Conservation (phyloP, 345 rosid species). For the Clarkia xantiana region DNA sequence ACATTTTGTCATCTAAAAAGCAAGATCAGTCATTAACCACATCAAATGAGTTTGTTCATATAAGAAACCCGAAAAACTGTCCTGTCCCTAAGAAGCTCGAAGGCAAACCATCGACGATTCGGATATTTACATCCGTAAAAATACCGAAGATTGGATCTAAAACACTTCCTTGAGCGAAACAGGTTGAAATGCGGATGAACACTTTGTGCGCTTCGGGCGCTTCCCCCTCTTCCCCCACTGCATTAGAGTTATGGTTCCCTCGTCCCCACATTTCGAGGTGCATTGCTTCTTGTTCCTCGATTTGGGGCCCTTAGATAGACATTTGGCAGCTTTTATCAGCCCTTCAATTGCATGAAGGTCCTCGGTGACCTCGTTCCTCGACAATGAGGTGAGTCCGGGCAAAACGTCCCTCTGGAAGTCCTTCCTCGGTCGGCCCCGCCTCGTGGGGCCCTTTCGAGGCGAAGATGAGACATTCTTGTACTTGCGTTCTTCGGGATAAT, state of each 20-base stretch:
- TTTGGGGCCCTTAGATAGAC: slow-evolving; percentile 37
- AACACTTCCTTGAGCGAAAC: not conserved
- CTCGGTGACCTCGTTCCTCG: slow-evolving; percentile 51
- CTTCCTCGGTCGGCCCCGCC: slow-evolving; percentile 58
- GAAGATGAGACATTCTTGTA: slow-evolving; percentile 2
- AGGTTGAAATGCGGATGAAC: slow-evolving; percentile 11
- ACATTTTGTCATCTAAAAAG: too few species aligned
- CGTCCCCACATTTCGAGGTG: slow-evolving; percentile 18
- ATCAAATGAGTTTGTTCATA: too few species aligned
- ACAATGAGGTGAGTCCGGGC: slow-evolving; percentile 43
- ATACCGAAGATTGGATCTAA: not conserved
- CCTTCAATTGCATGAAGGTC: slow-evolving; percentile 65
- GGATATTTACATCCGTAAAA: too few species aligned
- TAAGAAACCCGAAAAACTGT: too few species aligned
- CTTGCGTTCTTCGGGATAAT: slow-evolving; percentile 10
- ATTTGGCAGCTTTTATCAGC: slow-evolving; percentile 50
- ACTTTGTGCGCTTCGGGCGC: slow-evolving; percentile 58
- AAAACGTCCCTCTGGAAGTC: slow-evolving; percentile 72
- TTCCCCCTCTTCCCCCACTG: slow-evolving; percentile 86
- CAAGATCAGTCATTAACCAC: too few species aligned
- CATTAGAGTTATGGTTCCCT: slow-evolving; percentile 26
- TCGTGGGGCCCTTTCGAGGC: slow-evolving; percentile 48
- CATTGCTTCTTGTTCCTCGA: slow-evolving; percentile 17
- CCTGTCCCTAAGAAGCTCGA: too few species aligned
- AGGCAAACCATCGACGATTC: too few species aligned